phyloP scores from a whole-genome alignment of 768 basidiomycete species.

The Lactarius sanguifluus region DNA sequence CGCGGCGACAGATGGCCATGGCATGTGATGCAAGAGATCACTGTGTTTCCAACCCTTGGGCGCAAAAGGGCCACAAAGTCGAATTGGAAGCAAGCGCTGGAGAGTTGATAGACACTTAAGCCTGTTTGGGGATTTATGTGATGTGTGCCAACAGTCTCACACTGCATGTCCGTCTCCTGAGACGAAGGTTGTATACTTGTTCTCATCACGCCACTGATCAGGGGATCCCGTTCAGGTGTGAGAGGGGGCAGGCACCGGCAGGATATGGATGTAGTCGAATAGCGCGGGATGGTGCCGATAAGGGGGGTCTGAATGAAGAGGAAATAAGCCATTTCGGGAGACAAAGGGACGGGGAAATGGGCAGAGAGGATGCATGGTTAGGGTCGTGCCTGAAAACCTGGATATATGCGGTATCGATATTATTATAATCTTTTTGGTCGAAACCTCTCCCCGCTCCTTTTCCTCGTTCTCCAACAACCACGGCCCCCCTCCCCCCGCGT shows the following conservation, averaged over 20 bases:
- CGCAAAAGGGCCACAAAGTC: not conserved
- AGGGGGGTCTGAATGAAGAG: not conserved
- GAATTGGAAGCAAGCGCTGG: not conserved
- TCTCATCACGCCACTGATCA: not conserved
- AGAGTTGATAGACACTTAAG: slow-evolving; percentile 1
- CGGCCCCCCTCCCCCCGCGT: slow-evolving; percentile 1
- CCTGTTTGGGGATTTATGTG: not conserved
- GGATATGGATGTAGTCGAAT: not conserved
- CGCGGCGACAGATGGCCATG: not conserved
- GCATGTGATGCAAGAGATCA: not conserved
- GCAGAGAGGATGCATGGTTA: not conserved
- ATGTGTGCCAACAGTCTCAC: not conserved
- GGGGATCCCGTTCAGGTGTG: not conserved
- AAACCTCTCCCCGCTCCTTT: not conserved
- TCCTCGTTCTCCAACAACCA: slow-evolving; percentile 9
- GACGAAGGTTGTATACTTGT: not conserved
- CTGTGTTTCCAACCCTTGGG: not conserved
- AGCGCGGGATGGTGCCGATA: not conserved
- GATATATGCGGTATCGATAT: slow-evolving; percentile 6
- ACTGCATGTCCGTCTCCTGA: not conserved
- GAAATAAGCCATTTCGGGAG: not conserved
- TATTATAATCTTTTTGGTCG: not conserved
- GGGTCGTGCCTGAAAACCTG: not conserved
- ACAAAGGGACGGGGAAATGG: slow-evolving; percentile 5
- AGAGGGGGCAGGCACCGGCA: not conserved